These are phyloP conservation scores for Omphalotus guepiniiformis DNA, from an alignment of 768 basidiomycete genomes.

Conservation along the genomic window DNA sequence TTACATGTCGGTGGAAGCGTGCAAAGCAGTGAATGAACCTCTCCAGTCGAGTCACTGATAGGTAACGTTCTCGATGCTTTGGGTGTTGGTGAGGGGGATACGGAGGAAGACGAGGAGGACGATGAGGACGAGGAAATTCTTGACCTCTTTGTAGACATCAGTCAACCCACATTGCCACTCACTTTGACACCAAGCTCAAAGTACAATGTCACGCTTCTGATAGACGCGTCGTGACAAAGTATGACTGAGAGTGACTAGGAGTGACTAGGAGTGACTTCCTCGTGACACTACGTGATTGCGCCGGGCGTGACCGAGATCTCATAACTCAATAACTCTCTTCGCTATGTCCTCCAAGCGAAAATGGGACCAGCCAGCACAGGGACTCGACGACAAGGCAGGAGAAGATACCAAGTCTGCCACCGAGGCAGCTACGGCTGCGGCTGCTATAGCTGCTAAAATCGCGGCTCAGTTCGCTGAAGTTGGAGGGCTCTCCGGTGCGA, in stretches of 20 bases:
- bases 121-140: not conserved
- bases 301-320: not conserved
- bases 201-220: too few relatives aligned
- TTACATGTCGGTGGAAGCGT: constrained; percentile 83
- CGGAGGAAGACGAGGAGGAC: not conserved
- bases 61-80: constrained; percentile 3
- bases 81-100: not conserved
- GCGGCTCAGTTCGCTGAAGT: constrained; percentile 72
- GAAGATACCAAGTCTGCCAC: constrained; percentile 62
- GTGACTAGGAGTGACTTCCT: not conserved
- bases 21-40: constrained; percentile 51
- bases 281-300: not conserved
- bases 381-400: constrained; percentile 38
- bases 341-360: constrained; percentile 72
- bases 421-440: constrained; percentile 72
- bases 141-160: not conserved
- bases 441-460: constrained; percentile 92
- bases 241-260: not conserved
- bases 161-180: too few relatives aligned
- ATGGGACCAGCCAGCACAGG: constrained; percentile 69
- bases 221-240: not conserved
- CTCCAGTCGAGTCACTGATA: constrained; percentile 8
- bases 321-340: not conserved
- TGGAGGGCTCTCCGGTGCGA: constrained; percentile 38
- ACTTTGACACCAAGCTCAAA: too few relatives aligned